Conservation (phyloP, 2,329 filamentous ascomycete genomes). For the Fusarium sp. region DNA sequence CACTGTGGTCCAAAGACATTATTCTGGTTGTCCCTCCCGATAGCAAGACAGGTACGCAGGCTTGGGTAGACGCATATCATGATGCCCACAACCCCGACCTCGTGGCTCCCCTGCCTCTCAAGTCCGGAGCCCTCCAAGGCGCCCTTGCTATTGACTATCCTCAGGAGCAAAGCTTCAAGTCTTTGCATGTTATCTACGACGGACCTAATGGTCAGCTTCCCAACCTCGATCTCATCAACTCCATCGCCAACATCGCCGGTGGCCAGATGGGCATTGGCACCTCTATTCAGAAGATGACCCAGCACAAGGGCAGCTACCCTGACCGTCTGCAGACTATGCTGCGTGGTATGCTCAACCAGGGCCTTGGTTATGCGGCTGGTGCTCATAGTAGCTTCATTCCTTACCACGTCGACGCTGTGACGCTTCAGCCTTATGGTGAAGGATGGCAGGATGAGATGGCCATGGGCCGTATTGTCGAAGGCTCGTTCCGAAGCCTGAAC, state of each 20-base stretch:
- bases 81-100: conserved; percentile 82
- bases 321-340: conserved; percentile 91
- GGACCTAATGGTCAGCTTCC: conserved; percentile 96
- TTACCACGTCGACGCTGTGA: conserved; percentile 97
- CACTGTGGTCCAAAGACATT: conserved; percentile 98
- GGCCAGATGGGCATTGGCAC: conserved; percentile 93
- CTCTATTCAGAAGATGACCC: conserved; percentile 89
- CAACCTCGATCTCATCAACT: conserved; percentile 96
- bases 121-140: conserved; percentile 93
- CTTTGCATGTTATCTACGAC: conserved; percentile 93
- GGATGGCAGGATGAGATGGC: conserved; percentile 99
- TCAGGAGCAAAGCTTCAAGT: conserved; percentile 86
- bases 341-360: conserved; percentile 92
- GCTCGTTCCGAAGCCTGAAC: conserved; percentile 92
- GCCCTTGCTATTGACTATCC: conserved; percentile 95
- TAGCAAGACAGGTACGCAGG: conserved; percentile 90
- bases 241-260: conserved; percentile 86
- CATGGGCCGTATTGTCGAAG: conserved; percentile 90
- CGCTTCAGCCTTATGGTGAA: conserved; percentile 88
- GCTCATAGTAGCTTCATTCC: conserved; percentile 97
- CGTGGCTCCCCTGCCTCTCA: conserved; percentile 85
- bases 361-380: conserved; percentile 88
- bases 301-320: conserved; percentile 83
- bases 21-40: conserved; percentile 92
- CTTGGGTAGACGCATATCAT: conserved; percentile 98